Evolutionary conservation across 108 stramenopile species (phyloP).

Genomic region (Cyclotella atomus): DNA sequence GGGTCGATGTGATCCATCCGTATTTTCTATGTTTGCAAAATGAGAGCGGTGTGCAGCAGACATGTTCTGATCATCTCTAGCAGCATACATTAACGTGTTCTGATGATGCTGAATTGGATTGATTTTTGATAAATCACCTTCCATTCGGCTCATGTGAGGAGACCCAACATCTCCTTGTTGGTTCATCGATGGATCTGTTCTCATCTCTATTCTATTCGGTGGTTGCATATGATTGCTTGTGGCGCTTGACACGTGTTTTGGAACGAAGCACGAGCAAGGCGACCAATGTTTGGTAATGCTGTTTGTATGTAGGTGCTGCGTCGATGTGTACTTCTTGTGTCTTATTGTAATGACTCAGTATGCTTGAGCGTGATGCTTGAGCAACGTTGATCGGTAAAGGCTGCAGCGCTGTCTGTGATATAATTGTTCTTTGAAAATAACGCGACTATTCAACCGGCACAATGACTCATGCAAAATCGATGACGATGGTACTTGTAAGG

Average conservation of each 20-base stretch:
- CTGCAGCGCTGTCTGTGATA: not conserved
- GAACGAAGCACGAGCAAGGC: too few relatives aligned
- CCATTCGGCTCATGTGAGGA: constrained; percentile 49
- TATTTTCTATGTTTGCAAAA: not conserved
- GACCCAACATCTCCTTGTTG: constrained; percentile 35
- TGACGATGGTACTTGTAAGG: not conserved
- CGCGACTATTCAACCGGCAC: not conserved
- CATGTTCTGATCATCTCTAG: constrained; percentile 8
- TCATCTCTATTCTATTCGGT: constrained; percentile 21
- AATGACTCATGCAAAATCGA: constrained; percentile 8
- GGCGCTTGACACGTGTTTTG: too few relatives aligned
- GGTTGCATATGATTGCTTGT: not conserved
- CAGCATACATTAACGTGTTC: not conserved
- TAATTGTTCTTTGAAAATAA: constrained; percentile 9
- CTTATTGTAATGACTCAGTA: not conserved
- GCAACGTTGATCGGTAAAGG: not conserved
- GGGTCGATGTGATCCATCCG: constrained; percentile 8
- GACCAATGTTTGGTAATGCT: not conserved
- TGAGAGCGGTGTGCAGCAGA: not conserved
- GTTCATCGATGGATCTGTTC: constrained; percentile 21
- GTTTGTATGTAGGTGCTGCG: not conserved
- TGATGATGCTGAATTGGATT: constrained; percentile 10
- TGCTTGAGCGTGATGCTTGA: not conserved
- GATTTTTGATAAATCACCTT: constrained; percentile 38
- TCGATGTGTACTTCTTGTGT: not conserved